Evolutionary conservation across 495 filamentous ascomycete genomes (phyloP).

Genomic region (Neurospora pannonica): DNA sequence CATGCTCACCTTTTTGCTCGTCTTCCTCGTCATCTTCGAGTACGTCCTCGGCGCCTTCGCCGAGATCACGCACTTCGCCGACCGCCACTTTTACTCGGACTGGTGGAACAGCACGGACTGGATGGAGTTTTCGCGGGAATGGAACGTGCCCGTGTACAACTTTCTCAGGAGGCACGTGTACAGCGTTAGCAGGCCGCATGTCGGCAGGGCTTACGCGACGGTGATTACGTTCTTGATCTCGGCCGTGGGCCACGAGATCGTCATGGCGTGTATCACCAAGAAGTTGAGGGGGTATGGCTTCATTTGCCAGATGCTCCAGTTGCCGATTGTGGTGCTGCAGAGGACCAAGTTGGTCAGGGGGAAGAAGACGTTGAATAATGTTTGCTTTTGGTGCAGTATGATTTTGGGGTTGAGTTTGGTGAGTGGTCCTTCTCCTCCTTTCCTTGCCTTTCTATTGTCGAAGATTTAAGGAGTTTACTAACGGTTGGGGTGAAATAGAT

Average conservation of each 20-base stretch:
- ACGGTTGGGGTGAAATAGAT: constrained; percentile 25
- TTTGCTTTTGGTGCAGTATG: constrained; percentile 93
- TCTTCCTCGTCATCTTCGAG: constrained; percentile 96
- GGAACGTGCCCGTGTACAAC: constrained; percentile 98
- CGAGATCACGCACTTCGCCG: constrained; percentile 88
- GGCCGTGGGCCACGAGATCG: constrained; percentile 83
- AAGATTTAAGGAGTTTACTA: constrained; percentile 4
- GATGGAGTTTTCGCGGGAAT: constrained; percentile 95
- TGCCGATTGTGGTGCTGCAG: constrained; percentile 89
- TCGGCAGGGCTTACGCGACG: constrained; percentile 72
- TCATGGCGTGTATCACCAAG: constrained; percentile 97
- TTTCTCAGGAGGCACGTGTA: constrained; percentile 96
- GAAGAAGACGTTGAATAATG: constrained; percentile 74
- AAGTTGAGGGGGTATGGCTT: constrained; percentile 94
- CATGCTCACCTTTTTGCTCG: constrained; percentile 89
- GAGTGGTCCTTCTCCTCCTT: constrained; percentile 26
- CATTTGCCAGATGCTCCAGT: constrained; percentile 87
- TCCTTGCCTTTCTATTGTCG: background rate
- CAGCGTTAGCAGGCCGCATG: constrained; percentile 60
- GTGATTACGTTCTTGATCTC: constrained; percentile 87
- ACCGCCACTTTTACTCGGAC: constrained; percentile 92
- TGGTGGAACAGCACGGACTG: constrained; percentile 90
- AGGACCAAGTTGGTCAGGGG: constrained; percentile 65
- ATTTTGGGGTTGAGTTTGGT: constrained; percentile 82
- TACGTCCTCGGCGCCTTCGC: constrained; percentile 92